phyloP scores from a whole-genome alignment of 2,329 filamentous ascomycete species.

The Zymoseptoria pseudotritici region DNA sequence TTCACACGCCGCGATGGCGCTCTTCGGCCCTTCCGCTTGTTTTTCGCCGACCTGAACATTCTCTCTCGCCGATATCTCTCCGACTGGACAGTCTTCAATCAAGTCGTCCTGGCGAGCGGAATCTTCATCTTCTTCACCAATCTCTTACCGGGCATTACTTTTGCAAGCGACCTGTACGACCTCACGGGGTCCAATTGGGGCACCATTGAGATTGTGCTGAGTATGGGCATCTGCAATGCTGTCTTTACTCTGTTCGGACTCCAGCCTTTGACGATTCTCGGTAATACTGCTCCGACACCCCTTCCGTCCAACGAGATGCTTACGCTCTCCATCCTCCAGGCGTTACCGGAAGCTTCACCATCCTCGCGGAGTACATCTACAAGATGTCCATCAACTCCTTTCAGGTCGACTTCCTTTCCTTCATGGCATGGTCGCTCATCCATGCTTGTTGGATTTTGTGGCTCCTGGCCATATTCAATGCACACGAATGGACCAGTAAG shows the following conservation, averaged over 20 bases:
- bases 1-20: background rate
- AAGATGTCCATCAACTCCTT: conserved; percentile 48
- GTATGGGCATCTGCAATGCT: conserved; percentile 56
- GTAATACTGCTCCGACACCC: background rate
- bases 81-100: conserved; percentile 49
- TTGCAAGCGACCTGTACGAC: conserved; percentile 57
- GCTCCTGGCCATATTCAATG: conserved; percentile 58
- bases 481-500: conserved; percentile 56
- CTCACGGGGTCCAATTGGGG: conserved; percentile 58
- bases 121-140: conserved; percentile 63
- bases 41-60: conserved; percentile 27
- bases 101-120: conserved; percentile 55
- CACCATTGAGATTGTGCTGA: conserved; percentile 60
- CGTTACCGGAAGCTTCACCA: conserved; percentile 42
- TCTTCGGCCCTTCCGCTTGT: conserved; percentile 29
- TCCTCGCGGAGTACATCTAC: conserved; percentile 59
- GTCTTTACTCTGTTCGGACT: conserved; percentile 55
- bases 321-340: background rate
- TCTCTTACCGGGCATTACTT: conserved; percentile 58
- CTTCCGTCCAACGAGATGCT: background rate
- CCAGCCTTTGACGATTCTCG: conserved; percentile 52
- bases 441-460: conserved; percentile 60
- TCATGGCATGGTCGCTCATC: conserved; percentile 37
- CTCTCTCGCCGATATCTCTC: conserved; percentile 25
- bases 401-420: background rate